Evolutionary conservation across 2,329 filamentous ascomycete genomes (phyloP).

Genomic region (Alternaria sp.): DNA sequence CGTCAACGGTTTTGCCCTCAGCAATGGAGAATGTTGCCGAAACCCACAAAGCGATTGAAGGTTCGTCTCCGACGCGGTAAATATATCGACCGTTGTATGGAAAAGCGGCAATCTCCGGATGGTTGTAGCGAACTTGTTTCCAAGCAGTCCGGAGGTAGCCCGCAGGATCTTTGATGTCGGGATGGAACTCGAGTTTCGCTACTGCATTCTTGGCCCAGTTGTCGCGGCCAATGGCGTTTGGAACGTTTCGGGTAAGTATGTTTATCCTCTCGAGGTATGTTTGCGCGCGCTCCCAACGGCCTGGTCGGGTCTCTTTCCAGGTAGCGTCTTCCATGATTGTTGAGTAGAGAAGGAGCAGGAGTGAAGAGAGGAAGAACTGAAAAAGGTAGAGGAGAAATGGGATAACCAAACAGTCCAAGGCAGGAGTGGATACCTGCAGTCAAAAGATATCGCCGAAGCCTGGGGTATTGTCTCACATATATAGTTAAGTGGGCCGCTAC

Average conservation of each 20-base stretch:
- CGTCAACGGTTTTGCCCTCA: constrained; percentile 28
- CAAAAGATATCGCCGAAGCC: neutral
- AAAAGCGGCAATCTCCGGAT: constrained; percentile 38
- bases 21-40: constrained; percentile 34
- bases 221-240: constrained; percentile 35
- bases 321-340: constrained; percentile 13
- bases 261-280: constrained; percentile 35
- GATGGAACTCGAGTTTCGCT: constrained; percentile 34
- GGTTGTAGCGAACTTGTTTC: constrained; percentile 41
- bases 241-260: constrained; percentile 34
- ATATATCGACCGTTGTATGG: constrained; percentile 35
- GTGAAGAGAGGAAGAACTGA: neutral
- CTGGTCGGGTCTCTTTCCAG: constrained; percentile 37
- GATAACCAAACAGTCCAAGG: neutral
- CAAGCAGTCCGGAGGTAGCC: constrained; percentile 29
- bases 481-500: constrained; percentile 5
- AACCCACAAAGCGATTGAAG: constrained; percentile 33
- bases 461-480: constrained; percentile 1
- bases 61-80: constrained; percentile 32
- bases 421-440: neutral
- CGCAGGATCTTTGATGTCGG: constrained; percentile 29
- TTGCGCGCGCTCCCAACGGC: constrained; percentile 36
- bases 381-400: neutral
- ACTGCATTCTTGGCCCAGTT: constrained; percentile 39
- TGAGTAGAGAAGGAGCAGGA: neutral